A percentile compares a stretch with the other conserved stretches of the same genome.
These are phyloP conservation scores for Cyanodermella asteris DNA, from an alignment of 2,329 filamentous ascomycete species.

Conservation along the genomic window DNA sequence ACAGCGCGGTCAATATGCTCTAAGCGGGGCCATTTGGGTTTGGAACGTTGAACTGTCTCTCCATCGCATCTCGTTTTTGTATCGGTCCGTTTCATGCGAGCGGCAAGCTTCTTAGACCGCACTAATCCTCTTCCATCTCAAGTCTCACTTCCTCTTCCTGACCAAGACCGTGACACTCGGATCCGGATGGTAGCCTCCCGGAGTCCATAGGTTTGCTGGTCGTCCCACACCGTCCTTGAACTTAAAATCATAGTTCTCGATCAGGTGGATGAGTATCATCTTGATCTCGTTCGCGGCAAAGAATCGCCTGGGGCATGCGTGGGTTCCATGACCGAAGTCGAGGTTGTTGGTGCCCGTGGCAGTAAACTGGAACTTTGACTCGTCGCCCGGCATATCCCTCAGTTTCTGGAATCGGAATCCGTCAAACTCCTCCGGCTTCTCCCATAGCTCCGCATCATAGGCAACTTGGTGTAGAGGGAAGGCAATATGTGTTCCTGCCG, in stretches of 20 bases:
- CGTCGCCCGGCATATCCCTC: constrained; percentile 2
- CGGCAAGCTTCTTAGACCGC: no score
- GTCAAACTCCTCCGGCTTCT: constrained; percentile 2
- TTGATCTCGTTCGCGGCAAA: constrained; percentile 6
- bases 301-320: constrained; percentile 6
- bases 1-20: no score
- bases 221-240: constrained; percentile 2
- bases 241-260: constrained; percentile 5
- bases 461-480: constrained; percentile 1
- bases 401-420: constrained; percentile 3
- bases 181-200: no score
- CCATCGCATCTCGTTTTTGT: no score
- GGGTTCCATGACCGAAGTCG: constrained; percentile 4
- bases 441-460: constrained; percentile 2
- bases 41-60: no score
- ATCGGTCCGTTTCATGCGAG: no score
- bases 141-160: no score
- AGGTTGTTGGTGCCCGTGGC: constrained; percentile 1
- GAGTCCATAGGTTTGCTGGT: constrained; percentile 1
- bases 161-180: no score
- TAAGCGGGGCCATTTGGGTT: no score
- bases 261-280: constrained; percentile 3
- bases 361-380: constrained; percentile 2
- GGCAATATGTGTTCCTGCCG: constrained; percentile 1
- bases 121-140: no score